Evolutionary conservation across 352 stramenopile species (phyloP).

Genomic region (Phytopythium sindhum): DNA sequence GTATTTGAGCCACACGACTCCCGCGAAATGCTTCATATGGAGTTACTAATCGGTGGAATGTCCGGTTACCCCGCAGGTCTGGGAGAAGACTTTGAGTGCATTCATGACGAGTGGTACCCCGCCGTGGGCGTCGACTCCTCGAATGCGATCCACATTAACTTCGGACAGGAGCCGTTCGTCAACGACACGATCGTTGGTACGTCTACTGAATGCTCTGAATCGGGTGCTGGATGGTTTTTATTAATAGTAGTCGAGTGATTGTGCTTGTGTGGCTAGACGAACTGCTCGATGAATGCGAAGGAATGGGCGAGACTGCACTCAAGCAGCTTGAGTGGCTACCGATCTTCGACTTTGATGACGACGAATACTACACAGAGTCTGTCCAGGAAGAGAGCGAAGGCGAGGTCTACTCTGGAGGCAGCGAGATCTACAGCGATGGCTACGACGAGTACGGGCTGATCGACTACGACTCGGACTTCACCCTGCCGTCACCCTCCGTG

Average conservation of each 20-base stretch:
- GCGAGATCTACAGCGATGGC: constrained; percentile 20
- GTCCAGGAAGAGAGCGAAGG: constrained; percentile 17
- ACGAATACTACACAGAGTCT: constrained; percentile 11
- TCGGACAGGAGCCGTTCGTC: constrained; percentile 28
- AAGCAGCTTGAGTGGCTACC: constrained; percentile 27
- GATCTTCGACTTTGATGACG: constrained; percentile 31
- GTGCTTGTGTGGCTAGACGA: constrained; percentile 8
- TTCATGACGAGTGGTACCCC: constrained; percentile 29
- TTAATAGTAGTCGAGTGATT: not conserved
- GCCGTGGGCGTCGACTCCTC: constrained; percentile 27
- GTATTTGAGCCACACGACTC: not conserved
- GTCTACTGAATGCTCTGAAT: not conserved
- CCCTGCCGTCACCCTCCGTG: not conserved
- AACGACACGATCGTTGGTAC: constrained; percentile 24
- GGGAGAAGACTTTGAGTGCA: constrained; percentile 17
- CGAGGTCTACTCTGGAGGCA: not conserved
- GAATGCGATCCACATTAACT: constrained; percentile 30
- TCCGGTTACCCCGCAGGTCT: not conserved
- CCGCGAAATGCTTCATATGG: not conserved
- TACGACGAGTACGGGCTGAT: constrained; percentile 18
- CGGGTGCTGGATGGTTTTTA: not conserved
- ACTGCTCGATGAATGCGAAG: constrained; percentile 21
- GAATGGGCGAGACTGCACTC: constrained; percentile 18
- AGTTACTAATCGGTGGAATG: not conserved
- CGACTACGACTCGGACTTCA: constrained; percentile 9